Evolutionary conservation across 495 filamentous ascomycete species (phyloP).

Genomic region (Immersiella caudata): DNA sequence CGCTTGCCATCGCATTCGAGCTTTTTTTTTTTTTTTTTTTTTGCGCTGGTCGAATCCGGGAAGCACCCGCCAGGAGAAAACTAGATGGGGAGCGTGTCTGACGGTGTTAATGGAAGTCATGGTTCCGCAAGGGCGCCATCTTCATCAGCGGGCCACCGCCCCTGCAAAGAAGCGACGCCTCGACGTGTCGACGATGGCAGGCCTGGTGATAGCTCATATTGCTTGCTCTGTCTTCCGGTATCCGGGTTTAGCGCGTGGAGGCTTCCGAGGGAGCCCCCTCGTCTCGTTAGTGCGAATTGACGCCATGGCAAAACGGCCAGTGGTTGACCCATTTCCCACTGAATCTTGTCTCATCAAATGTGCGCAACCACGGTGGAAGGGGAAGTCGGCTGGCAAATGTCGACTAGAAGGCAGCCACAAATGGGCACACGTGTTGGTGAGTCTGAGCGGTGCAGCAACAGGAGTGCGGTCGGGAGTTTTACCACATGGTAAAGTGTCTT

Average conservation of each 20-base stretch:
- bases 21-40: background rate
- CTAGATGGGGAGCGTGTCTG: background rate
- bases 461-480: slow-evolving; percentile 22
- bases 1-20: slow-evolving; percentile 17
- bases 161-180: background rate
- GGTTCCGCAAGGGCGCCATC: slow-evolving; percentile 14
- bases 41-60: background rate
- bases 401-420: slow-evolving; percentile 9
- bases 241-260: background rate
- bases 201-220: background rate
- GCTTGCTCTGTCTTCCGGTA: background rate
- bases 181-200: slow-evolving; percentile 1
- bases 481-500: slow-evolving; percentile 22
- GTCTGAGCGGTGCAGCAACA: slow-evolving; percentile 23
- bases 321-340: background rate
- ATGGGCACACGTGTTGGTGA: slow-evolving; percentile 14
- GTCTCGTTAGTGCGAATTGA: background rate
- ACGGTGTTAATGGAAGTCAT: background rate
- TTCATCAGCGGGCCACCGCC: slow-evolving; percentile 1
- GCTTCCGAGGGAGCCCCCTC: background rate
- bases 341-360: background rate
- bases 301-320: background rate
- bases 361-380: background rate
- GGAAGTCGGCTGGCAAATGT: background rate
- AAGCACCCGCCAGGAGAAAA: background rate